Percentiles rank a stretch among this genome's conserved stretches.
Evolutionary conservation across 345 rosid genomes (phyloP).

Genomic region (Eucalyptus urophylla): DNA sequence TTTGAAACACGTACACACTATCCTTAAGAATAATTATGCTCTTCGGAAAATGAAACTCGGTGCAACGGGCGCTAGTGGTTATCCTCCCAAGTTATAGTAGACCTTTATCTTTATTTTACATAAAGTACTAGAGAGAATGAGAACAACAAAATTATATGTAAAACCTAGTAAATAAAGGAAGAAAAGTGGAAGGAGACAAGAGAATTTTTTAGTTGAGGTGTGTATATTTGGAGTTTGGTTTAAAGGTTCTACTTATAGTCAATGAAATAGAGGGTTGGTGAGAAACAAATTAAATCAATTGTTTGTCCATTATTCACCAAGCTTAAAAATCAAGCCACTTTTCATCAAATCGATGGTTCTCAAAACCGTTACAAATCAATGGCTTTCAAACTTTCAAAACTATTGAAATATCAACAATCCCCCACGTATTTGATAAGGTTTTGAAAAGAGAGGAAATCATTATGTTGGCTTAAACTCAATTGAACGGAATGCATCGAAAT

Average conservation of each 20-base stretch:
- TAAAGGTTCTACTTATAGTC: not conserved
- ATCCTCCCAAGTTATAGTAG: not conserved
- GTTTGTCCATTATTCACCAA: not conserved
- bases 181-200: not conserved
- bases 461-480: not conserved
- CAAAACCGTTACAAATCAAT: not conserved
- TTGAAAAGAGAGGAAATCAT: not conserved
- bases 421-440: not conserved
- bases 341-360: not conserved
- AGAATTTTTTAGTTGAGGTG: not conserved
- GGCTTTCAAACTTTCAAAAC: not conserved
- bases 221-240: not conserved
- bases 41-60: rapidly evolving
- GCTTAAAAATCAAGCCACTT: not conserved
- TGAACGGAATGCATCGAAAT: not conserved
- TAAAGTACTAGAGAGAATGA: not conserved
- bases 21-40: not conserved
- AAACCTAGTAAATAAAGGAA: not conserved
- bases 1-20: not conserved
- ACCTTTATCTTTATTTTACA: not conserved
- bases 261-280: not conserved
- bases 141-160: not conserved
- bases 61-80: not conserved
- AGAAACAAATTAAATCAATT: not conserved
- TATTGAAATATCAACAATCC: not conserved